phyloP scores from a whole-genome alignment of 1,284 basidiomycete species.

The Gomphus sp. region DNA sequence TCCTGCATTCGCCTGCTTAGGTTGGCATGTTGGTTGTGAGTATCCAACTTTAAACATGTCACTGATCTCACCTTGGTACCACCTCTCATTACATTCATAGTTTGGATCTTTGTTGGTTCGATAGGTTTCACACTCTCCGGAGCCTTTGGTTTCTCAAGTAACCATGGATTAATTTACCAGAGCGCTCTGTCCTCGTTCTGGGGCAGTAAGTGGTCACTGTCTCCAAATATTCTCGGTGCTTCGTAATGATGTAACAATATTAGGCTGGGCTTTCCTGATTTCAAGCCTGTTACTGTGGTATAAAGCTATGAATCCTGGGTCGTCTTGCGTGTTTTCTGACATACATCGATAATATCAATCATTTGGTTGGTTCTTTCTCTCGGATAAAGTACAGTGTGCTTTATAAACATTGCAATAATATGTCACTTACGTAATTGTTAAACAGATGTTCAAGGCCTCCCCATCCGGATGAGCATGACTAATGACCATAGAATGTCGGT shows the following conservation, averaged over 20 bases:
- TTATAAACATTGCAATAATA: too few relatives aligned
- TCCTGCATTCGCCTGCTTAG: constrained; percentile 29
- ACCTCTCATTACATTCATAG: constrained; percentile 9
- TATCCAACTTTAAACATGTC: constrained; percentile 7
- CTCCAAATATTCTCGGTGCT: background rate
- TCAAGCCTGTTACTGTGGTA: constrained; percentile 44
- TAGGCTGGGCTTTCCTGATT: constrained; percentile 46
- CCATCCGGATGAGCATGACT: too few relatives aligned
- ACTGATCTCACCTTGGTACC: background rate
- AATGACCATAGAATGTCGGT: too few relatives aligned
- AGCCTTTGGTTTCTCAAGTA: constrained; percentile 37
- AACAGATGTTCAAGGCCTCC: too few relatives aligned
- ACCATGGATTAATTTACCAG: constrained; percentile 34
- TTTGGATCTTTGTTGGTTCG: constrained; percentile 51
- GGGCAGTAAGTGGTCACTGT: constrained; percentile 26
- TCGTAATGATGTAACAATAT: background rate
- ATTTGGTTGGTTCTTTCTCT: too few relatives aligned
- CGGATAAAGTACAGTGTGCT: too few relatives aligned
- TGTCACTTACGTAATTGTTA: too few relatives aligned
- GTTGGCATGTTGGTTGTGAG: constrained; percentile 43
- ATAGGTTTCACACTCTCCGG: constrained; percentile 49
- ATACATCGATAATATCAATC: background rate
- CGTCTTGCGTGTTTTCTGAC: background rate
- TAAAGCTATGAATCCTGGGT: constrained; percentile 17
- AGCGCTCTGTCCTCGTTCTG: constrained; percentile 47